Evolutionary conservation across 2,329 filamentous ascomycete species (phyloP).

Genomic region (Ophiostoma tasmaniense): DNA sequence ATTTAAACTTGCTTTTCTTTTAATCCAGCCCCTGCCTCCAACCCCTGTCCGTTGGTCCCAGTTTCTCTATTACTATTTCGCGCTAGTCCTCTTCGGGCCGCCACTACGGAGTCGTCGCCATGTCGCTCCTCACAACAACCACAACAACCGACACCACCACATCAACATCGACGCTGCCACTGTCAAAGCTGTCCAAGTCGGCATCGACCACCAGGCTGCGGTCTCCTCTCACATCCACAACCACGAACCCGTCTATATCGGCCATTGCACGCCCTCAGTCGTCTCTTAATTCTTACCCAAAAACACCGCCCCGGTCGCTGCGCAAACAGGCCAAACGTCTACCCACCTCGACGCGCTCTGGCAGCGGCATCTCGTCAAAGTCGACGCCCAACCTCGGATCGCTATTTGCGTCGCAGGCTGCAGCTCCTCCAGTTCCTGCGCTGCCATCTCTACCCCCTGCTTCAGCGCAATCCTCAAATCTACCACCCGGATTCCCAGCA

Average conservation of each 20-base stretch:
- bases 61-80: not conserved
- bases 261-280: conserved; percentile 22
- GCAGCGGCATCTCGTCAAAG: conserved; percentile 28
- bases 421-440: not conserved
- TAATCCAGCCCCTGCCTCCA: conserved; percentile 5
- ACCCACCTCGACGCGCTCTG: conserved; percentile 15
- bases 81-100: not conserved
- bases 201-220: not conserved
- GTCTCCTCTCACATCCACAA: not conserved
- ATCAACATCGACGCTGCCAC: not conserved
- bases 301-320: conserved; percentile 15
- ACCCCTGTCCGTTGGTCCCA: not conserved
- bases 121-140: conserved; percentile 11
- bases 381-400: conserved; percentile 48
- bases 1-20: conserved; percentile 9
- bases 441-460: not conserved
- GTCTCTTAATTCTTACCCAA: conserved; percentile 9
- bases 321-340: conserved; percentile 14
- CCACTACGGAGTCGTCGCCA: conserved; percentile 1
- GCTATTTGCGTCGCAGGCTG: conserved; percentile 41
- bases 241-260: not conserved
- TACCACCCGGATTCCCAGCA: not conserved
- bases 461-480: not conserved
- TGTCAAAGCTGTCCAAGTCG: not conserved
- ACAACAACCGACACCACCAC: not conserved